Conservation (phyloP, 148 eudicot genomes). For the Simmondsia chinensis region DNA sequence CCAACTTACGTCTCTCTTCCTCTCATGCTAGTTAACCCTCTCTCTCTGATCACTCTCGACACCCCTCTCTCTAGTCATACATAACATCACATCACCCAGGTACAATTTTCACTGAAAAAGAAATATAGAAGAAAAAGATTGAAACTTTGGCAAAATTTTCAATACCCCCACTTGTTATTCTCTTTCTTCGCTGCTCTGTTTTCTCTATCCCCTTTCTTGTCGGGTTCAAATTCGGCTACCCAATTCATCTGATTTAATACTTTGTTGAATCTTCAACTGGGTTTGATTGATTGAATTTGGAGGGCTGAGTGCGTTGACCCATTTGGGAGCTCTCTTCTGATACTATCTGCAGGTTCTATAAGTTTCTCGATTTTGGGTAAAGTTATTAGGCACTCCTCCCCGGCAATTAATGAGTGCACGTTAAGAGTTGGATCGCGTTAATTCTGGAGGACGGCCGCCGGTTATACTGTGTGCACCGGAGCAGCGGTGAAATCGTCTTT, state of each 20-base stretch:
- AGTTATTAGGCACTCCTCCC: too few relatives aligned
- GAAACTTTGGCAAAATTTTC: too few relatives aligned
- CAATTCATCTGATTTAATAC: not conserved
- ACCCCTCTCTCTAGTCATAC: conserved; percentile 21
- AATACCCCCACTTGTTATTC: conserved; percentile 11
- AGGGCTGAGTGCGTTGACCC: too few relatives aligned
- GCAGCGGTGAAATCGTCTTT: too few relatives aligned
- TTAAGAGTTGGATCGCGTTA: too few relatives aligned
- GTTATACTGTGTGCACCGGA: too few relatives aligned
- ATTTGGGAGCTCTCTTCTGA: not conserved
- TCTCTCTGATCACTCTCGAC: conserved; percentile 6
- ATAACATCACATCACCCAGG: not conserved
- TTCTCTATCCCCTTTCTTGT: not conserved
- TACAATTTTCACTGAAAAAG: not conserved
- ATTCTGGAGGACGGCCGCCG: too few relatives aligned
- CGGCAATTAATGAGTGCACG: too few relatives aligned
- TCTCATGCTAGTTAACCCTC: conserved; percentile 1
- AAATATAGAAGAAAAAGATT: not conserved
- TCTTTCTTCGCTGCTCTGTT: conserved; percentile 36
- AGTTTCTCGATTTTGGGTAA: too few relatives aligned
- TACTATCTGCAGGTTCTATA: too few relatives aligned
- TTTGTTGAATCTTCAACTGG: not conserved
- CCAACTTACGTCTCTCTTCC: conserved; percentile 13
- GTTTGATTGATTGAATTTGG: too few relatives aligned
- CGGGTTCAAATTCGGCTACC: not conserved